These are phyloP conservation scores for Penicillium steckii DNA, from an alignment of 495 filamentous ascomycete species.

Conservation along the genomic window DNA sequence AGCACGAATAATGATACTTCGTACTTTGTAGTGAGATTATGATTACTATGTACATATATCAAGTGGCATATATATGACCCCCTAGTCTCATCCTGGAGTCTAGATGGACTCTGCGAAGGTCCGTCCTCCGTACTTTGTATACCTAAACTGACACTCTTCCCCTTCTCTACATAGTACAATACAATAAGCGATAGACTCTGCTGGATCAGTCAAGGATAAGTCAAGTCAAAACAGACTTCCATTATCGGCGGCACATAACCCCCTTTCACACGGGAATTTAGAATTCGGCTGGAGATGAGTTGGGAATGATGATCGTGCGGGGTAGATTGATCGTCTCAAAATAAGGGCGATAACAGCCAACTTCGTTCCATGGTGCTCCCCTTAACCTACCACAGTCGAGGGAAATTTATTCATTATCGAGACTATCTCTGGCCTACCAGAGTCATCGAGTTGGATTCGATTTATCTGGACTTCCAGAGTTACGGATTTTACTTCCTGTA, in stretches of 20 bases:
- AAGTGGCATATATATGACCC: neutral
- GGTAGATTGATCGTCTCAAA: slow-evolving; percentile 11
- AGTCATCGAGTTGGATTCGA: neutral
- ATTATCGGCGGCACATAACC: slow-evolving; percentile 6
- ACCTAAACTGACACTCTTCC: neutral
- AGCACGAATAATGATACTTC: no score
- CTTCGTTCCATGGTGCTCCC: neutral
- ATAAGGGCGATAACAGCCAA: slow-evolving; percentile 11
- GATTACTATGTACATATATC: neutral
- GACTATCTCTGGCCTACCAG: slow-evolving; percentile 5
- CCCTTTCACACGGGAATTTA: slow-evolving; percentile 1
- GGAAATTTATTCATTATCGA: neutral
- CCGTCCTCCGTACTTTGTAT: neutral
- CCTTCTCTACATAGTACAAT: neutral
- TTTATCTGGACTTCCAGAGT: no score
- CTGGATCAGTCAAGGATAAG: neutral
- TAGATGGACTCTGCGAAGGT: no score
- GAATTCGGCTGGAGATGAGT: slow-evolving; percentile 3
- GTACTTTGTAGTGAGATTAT: neutral
- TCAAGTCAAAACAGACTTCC: slow-evolving; percentile 9
- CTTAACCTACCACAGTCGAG: neutral
- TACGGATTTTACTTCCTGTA: slow-evolving; percentile 5
- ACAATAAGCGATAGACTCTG: neutral
- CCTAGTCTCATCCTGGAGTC: neutral
- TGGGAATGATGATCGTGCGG: slow-evolving; percentile 26